phyloP scores from a whole-genome alignment of 768 basidiomycete genomes.

The Erythrobasidium yunnanense region DNA sequence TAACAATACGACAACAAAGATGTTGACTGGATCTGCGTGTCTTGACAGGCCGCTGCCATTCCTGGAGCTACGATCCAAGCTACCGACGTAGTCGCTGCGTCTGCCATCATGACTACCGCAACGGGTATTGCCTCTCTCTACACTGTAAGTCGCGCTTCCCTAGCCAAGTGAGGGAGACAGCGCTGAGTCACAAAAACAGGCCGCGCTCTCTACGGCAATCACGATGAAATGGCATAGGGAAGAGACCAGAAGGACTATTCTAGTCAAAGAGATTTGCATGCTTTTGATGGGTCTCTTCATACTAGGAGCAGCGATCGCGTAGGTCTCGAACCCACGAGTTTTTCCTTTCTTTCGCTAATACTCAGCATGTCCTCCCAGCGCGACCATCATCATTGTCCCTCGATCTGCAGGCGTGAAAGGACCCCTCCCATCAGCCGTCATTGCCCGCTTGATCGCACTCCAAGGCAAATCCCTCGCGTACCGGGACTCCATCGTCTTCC shows the following conservation, averaged over 20 bases:
- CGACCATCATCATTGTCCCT: slow-evolving; percentile 10
- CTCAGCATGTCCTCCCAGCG: not conserved
- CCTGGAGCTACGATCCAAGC: not conserved
- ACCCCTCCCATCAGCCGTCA: not conserved
- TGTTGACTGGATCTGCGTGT: not conserved
- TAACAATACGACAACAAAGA: not conserved
- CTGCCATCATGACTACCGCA: not conserved
- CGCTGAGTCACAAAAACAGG: not conserved
- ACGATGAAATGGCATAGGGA: not conserved
- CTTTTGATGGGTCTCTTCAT: not conserved
- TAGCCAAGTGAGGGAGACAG: not conserved
- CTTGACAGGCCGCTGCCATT: not conserved
- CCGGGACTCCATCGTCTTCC: slow-evolving; percentile 3
- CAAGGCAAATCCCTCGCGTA: not conserved
- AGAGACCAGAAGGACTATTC: slow-evolving; percentile 1
- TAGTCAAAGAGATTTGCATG: slow-evolving; percentile 10
- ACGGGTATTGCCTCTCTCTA: not conserved
- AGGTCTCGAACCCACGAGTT: not conserved
- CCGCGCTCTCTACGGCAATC: not conserved
- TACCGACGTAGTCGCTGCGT: not conserved
- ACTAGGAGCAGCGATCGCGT: not conserved
- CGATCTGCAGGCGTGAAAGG: not conserved
- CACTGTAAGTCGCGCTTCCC: not conserved
- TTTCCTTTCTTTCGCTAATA: not conserved
- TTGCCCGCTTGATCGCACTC: not conserved